A percentile compares a stretch with the other conserved stretches of the same genome.
phyloP scores from a whole-genome alignment of 768 basidiomycete species.

The Leccinum uliginosum region DNA sequence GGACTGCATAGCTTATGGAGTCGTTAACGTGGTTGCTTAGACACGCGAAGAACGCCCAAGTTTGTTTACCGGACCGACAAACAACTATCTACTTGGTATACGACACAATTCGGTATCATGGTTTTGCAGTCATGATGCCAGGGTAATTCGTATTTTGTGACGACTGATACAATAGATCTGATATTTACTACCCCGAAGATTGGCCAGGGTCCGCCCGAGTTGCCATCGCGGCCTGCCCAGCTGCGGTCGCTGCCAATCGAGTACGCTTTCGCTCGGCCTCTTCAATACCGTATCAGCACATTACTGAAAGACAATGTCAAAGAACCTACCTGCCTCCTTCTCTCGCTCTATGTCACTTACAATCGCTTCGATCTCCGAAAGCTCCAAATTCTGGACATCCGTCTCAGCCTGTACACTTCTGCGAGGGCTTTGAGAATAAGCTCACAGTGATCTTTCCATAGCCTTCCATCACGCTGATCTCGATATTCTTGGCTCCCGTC shows the following conservation, averaged over 20 bases:
- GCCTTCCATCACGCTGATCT: slow-evolving; percentile 95
- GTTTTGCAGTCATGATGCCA: not conserved
- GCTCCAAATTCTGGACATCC: slow-evolving; percentile 66
- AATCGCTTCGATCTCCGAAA: slow-evolving; percentile 85
- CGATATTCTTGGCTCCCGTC: slow-evolving; percentile 99
- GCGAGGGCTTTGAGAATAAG: not conserved
- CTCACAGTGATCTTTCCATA: slow-evolving; percentile 89
- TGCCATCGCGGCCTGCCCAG: slow-evolving; percentile 85
- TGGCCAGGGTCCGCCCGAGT: slow-evolving; percentile 43
- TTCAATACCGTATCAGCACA: slow-evolving; percentile 27
- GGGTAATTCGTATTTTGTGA: slow-evolving; percentile 4
- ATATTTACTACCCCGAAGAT: slow-evolving; percentile 33
- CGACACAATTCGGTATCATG: not conserved
- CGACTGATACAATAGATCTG: slow-evolving; percentile 9
- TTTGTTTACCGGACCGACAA: slow-evolving; percentile 17
- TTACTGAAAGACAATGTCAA: not conserved
- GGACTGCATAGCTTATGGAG: slow-evolving; percentile 16
- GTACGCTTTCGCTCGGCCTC: slow-evolving; percentile 96
- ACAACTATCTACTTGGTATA: slow-evolving; percentile 9
- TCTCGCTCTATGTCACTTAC: slow-evolving; percentile 93
- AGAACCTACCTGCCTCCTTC: slow-evolving; percentile 81
- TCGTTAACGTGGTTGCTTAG: not conserved
- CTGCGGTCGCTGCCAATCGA: slow-evolving; percentile 86
- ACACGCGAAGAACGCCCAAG: not conserved
- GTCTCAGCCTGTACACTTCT: not conserved